Evolutionary conservation across 164 flowering plant species (phyloP).

Genomic region (Vitis rupestris): DNA sequence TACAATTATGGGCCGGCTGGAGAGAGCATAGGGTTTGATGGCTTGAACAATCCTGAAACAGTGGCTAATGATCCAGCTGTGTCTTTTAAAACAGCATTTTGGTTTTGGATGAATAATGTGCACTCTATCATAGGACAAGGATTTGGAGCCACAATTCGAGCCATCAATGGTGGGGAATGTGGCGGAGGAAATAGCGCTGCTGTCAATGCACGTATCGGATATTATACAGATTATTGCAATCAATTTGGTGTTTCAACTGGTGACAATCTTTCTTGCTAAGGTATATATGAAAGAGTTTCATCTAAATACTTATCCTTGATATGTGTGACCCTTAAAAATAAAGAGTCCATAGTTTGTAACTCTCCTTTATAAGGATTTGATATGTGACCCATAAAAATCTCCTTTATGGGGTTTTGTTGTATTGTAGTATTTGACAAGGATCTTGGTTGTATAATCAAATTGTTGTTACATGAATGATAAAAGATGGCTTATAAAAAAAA

Average conservation of each 20-base stretch:
- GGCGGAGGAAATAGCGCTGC: not conserved
- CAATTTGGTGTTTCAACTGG: constrained; percentile 1
- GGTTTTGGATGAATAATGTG: constrained; percentile 19
- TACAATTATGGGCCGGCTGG: constrained; percentile 27
- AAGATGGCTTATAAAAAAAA: too few relatives aligned
- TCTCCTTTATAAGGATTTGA: too few relatives aligned
- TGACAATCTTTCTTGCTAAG: too few relatives aligned
- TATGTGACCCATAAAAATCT: too few relatives aligned
- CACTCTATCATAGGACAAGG: constrained; percentile 10
- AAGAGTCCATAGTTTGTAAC: too few relatives aligned
- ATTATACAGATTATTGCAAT: constrained; percentile 2
- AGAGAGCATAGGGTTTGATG: constrained; percentile 15
- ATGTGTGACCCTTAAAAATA: too few relatives aligned
- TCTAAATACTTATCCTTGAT: too few relatives aligned
- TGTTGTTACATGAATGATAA: too few relatives aligned
- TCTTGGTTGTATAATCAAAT: too few relatives aligned
- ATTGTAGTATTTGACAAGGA: too few relatives aligned
- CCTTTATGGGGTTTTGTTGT: too few relatives aligned
- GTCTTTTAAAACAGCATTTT: constrained; percentile 11
- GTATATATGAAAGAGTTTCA: too few relatives aligned
- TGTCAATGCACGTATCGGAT: not conserved
- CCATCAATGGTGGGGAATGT: constrained; percentile 13
- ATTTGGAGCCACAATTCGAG: constrained; percentile 8
- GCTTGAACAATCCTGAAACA: constrained; percentile 11
- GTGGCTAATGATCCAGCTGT: constrained; percentile 8